phyloP scores from a whole-genome alignment of 1,139 yeast genomes.

The Yamadazyma dushanensis region DNA sequence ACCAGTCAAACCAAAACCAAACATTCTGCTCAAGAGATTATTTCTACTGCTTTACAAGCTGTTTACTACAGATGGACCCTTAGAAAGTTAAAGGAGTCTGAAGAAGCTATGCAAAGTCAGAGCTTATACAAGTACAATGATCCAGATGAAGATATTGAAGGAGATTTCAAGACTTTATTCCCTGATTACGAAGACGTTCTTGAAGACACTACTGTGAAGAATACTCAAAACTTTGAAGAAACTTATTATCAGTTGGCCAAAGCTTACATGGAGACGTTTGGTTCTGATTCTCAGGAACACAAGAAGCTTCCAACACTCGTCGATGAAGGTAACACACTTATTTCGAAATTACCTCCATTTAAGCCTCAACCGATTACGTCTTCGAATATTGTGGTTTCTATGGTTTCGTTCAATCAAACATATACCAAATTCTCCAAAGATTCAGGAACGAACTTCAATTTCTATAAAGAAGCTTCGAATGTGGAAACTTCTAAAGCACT shows the following conservation, averaged over 20 bases:
- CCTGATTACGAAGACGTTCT: conserved; percentile 82
- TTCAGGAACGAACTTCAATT: conserved; percentile 43
- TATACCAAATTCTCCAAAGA: conserved; percentile 21
- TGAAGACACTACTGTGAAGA: conserved; percentile 27
- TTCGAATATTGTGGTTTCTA: conserved; percentile 41
- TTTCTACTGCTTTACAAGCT: conserved; percentile 47
- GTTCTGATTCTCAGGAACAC: too few relatives aligned
- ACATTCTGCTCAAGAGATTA: conserved; percentile 7
- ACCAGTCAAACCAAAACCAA: conserved; percentile 20
- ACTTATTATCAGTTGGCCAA: conserved; percentile 31
- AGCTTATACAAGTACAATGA: conserved; percentile 66
- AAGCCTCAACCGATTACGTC: conserved; percentile 24
- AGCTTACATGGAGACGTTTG: conserved; percentile 31
- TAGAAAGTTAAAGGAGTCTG: conserved; percentile 64
- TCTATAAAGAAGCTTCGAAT: conserved; percentile 67
- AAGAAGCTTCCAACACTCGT: conserved; percentile 24
- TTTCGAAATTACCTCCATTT: conserved; percentile 22
- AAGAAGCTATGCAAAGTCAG: conserved; percentile 57
- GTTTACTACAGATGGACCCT: conserved; percentile 81
- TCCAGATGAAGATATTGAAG: conserved; percentile 64
- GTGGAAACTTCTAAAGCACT: conserved; percentile 64
- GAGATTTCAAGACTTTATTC: conserved; percentile 72
- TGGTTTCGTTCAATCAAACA: conserved; percentile 36
- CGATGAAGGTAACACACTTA: conserved; percentile 43
- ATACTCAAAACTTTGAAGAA: conserved; percentile 27